These are phyloP conservation scores for Salix suchowensis DNA, from an alignment of 345 rosid species.

Conservation along the genomic window DNA sequence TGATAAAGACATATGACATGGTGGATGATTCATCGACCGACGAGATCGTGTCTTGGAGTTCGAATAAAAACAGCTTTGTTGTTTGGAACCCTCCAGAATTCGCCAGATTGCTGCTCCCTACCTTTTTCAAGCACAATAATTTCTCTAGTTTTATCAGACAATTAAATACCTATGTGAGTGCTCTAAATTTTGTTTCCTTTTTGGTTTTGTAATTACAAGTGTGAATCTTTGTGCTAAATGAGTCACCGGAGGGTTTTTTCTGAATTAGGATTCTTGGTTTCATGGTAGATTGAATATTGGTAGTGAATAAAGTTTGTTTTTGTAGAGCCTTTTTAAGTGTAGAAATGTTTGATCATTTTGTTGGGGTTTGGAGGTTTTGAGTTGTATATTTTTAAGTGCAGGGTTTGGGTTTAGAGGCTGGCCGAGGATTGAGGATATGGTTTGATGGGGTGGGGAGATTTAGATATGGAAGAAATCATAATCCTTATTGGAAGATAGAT, in stretches of 20 bases:
- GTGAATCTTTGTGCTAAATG: not conserved
- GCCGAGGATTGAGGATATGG: not conserved
- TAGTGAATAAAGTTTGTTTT: not conserved
- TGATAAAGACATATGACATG: slow-evolving; percentile 86
- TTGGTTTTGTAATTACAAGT: not conserved
- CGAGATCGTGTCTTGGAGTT: slow-evolving; percentile 81
- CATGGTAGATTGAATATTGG: not conserved
- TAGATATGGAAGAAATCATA: not conserved
- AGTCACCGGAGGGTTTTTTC: not conserved
- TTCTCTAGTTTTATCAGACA: slow-evolving; percentile 96
- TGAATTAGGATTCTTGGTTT: not conserved
- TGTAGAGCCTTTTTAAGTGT: not conserved
- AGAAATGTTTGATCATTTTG: not conserved
- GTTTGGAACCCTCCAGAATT: slow-evolving; percentile 95
- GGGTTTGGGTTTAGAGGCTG: not conserved
- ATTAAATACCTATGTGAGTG: slow-evolving; percentile 83
- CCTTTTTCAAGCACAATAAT: slow-evolving; percentile 90
- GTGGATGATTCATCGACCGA: slow-evolving; percentile 76
- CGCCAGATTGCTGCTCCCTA: slow-evolving; percentile 68
- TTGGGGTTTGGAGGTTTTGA: not conserved
- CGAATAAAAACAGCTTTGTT: slow-evolving; percentile 63
- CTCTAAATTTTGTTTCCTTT: not conserved
- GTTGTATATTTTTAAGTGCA: not conserved
- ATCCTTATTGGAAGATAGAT: not conserved
- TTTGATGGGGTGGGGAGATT: not conserved